These are phyloP conservation scores for Colletotrichum lentis DNA, from an alignment of 2,329 filamentous ascomycete genomes.

Conservation along the genomic window DNA sequence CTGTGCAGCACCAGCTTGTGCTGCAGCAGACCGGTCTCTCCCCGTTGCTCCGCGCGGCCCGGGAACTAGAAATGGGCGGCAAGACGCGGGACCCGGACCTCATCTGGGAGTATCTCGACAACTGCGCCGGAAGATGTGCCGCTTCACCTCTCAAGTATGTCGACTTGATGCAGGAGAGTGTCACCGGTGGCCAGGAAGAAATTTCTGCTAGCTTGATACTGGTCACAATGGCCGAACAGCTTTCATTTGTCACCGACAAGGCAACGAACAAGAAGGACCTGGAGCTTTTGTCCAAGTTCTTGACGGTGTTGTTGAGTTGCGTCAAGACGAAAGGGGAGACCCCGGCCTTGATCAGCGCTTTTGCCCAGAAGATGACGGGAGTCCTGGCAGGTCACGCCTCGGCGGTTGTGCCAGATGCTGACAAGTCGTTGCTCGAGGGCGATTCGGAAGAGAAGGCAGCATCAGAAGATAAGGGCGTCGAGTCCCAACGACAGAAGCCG, in stretches of 20 bases:
- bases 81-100: conserved; percentile 47
- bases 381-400: conserved; percentile 17
- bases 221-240: conserved; percentile 78
- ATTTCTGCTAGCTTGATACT: conserved; percentile 68
- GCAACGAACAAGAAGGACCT: conserved; percentile 55
- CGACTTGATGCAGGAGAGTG: conserved; percentile 68
- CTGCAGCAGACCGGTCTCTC: conserved; percentile 59
- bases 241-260: conserved; percentile 69
- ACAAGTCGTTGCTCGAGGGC: conserved; percentile 12
- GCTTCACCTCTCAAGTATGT: conserved; percentile 84
- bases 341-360: conserved; percentile 41
- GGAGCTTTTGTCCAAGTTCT: conserved; percentile 62
- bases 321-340: conserved; percentile 61
- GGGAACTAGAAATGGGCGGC: conserved; percentile 41
- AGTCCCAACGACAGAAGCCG: conserved; percentile 3
- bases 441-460: conserved; percentile 2
- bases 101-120: conserved; percentile 79
- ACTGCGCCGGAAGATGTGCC: conserved; percentile 79
- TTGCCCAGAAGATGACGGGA: conserved; percentile 45
- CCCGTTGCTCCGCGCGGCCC: conserved; percentile 55
- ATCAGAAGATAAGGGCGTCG: not conserved
- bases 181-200: conserved; percentile 47
- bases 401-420: not conserved
- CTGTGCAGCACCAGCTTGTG: conserved; percentile 72
- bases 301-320: conserved; percentile 65